These are phyloP conservation scores for Silene noctiflora DNA, from an alignment of 179 eudicot species.

Conservation along the genomic window DNA sequence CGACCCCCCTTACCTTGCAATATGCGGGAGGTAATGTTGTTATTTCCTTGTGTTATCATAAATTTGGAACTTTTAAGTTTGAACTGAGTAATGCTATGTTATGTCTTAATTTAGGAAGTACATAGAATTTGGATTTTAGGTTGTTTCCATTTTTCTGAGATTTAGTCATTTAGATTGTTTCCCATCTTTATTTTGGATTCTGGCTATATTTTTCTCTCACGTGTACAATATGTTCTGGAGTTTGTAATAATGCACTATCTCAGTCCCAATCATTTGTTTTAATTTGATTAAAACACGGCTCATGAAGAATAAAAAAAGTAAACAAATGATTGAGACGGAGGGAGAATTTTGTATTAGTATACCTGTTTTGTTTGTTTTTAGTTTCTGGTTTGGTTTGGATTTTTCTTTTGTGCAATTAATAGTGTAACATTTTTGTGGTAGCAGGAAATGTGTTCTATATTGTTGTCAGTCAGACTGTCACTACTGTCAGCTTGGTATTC, in stretches of 20 bases:
- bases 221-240: neutral
- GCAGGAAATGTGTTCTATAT: neutral
- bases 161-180: constrained; percentile 6
- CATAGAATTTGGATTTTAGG: neutral
- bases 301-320: too few relatives aligned
- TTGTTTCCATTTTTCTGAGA: neutral
- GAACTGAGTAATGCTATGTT: neutral
- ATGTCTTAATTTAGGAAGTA: neutral
- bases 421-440: neutral
- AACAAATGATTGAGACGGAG: too few relatives aligned
- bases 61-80: neutral
- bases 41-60: too few relatives aligned
- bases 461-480: constrained; percentile 1
- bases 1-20: neutral
- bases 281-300: too few relatives aligned
- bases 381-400: neutral
- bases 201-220: neutral
- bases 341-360: neutral
- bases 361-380: neutral
- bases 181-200: too few relatives aligned
- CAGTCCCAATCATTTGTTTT: neutral
- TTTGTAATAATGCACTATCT: constrained; percentile 1
- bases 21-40: too few relatives aligned
- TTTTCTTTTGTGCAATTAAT: neutral
- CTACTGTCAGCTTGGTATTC: neutral